Conservation (phyloP, 352 stramenopile species). For the Phytophthora capsici region DNA sequence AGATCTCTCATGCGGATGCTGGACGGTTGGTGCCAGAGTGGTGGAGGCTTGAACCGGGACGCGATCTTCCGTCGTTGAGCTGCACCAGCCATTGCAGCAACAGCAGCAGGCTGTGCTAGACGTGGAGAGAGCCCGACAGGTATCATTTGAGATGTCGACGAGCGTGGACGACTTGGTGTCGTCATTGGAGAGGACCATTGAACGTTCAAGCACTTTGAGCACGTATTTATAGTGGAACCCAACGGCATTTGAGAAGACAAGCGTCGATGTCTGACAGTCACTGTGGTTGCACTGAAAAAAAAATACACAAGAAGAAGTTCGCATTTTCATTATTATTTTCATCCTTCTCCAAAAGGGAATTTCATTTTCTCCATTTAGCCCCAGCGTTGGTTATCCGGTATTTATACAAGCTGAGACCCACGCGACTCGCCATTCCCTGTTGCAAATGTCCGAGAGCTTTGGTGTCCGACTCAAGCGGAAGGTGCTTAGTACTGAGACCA, state of each 20-base stretch:
- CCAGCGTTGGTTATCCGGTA: constrained; percentile 22
- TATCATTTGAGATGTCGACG: constrained; percentile 4
- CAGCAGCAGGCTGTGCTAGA: constrained; percentile 20
- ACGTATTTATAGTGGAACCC: constrained; percentile 30
- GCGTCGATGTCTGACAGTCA: constrained; percentile 5
- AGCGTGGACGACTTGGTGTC: constrained; percentile 6
- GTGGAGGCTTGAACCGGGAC: neutral
- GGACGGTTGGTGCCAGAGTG: constrained; percentile 30
- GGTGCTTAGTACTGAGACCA: constrained; percentile 59
- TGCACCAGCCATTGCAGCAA: constrained; percentile 15
- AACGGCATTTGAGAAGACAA: neutral
- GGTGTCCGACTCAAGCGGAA: constrained; percentile 65
- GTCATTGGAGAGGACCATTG: constrained; percentile 4
- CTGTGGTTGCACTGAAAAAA: too few species aligned
- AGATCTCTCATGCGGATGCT: constrained; percentile 32
- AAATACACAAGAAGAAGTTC: too few species aligned
- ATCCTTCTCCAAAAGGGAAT: neutral
- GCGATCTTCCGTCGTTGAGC: constrained; percentile 18
- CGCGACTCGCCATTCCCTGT: constrained; percentile 4
- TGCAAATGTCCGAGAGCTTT: constrained; percentile 20
- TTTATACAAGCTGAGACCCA: constrained; percentile 29
- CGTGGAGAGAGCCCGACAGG: constrained; percentile 4
- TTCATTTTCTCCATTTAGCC: constrained; percentile 20
- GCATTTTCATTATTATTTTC: too few species aligned
- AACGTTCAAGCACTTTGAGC: constrained; percentile 3